phyloP scores from a whole-genome alignment of 1,284 basidiomycete genomes.

The Fomitopsis betulina region DNA sequence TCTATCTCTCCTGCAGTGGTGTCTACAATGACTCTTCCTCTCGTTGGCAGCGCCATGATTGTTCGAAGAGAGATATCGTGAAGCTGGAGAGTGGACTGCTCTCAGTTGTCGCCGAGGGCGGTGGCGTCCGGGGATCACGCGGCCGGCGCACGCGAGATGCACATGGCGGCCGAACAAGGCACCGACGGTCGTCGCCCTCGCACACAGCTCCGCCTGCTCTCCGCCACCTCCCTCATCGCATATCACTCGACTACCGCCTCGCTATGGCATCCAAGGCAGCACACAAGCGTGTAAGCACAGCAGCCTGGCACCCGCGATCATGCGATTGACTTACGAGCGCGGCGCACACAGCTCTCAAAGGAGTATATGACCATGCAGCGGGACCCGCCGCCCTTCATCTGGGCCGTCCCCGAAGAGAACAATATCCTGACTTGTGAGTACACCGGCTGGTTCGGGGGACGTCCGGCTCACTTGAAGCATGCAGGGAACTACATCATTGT shows the following conservation, averaged over 20 bases:
- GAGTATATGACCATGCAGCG: constrained; percentile 93
- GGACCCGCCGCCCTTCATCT: constrained; percentile 91
- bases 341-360: constrained; percentile 62
- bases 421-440: constrained; percentile 84
- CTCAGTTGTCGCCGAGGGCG: not conserved
- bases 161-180: constrained; percentile 2
- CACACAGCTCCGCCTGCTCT: constrained; percentile 1
- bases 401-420: constrained; percentile 93
- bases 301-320: constrained; percentile 1
- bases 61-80: not conserved
- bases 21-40: constrained; percentile 83
- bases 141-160: constrained; percentile 1
- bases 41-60: constrained; percentile 73
- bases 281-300: constrained; percentile 67
- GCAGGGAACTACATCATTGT: constrained; percentile 92
- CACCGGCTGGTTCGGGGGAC: not conserved
- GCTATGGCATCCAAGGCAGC: constrained; percentile 80
- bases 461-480: constrained; percentile 6
- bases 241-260: not conserved
- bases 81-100: not conserved
- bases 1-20: constrained; percentile 92
- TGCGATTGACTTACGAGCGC: constrained; percentile 10
- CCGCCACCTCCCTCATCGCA: not conserved
- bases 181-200: not conserved
- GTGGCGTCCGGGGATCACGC: not conserved